Evolutionary conservation across 208 protist genomes (phyloP).

Genomic region (Wallacemonas sp.): DNA sequence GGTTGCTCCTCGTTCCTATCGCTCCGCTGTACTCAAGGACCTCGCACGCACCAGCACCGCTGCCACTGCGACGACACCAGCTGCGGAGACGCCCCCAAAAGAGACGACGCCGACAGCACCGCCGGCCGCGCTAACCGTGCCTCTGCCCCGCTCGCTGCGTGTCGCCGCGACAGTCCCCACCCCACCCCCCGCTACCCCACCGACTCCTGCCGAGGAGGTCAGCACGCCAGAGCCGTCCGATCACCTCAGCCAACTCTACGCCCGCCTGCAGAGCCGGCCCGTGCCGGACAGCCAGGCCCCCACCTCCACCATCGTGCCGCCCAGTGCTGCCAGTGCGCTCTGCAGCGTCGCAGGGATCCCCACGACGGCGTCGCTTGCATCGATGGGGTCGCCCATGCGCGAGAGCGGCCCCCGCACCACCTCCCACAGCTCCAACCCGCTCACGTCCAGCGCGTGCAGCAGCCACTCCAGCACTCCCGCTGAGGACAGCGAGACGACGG

Average conservation of each 20-base stretch:
- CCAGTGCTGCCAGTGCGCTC: no score
- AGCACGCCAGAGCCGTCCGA: no score
- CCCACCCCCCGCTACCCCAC: neutral
- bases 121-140: neutral
- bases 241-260: slow-evolving; percentile 3
- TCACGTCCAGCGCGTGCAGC: neutral
- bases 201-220: no score
- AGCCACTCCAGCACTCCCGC: neutral
- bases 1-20: slow-evolving; percentile 5
- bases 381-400: neutral
- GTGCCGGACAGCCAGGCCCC: neutral
- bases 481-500: neutral
- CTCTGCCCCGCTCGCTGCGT: slow-evolving; percentile 5
- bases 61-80: neutral
- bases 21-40: slow-evolving; percentile 6
- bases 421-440: neutral
- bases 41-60: neutral
- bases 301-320: no score
- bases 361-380: neutral
- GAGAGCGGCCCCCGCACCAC: neutral
- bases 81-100: neutral
- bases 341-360: neutral
- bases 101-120: neutral
- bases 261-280: neutral
- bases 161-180: neutral